phyloP scores from a whole-genome alignment of 352 stramenopile genomes.

The Peronospora farinosa region DNA sequence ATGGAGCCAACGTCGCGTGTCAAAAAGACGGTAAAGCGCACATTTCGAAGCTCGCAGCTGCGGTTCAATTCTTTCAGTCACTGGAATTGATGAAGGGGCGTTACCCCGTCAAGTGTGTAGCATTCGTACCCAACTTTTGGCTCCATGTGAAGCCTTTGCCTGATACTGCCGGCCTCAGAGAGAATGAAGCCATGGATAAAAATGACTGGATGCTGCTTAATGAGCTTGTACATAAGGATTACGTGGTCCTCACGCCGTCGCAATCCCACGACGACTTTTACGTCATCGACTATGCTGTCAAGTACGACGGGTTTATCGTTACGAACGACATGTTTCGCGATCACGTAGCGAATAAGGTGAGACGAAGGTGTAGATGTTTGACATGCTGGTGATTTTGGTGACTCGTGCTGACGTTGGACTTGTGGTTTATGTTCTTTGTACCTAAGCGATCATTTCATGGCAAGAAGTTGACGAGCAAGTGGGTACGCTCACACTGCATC shows the following conservation, averaged over 20 bases:
- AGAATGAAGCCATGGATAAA: conserved; percentile 41
- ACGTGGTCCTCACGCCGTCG: conserved; percentile 71
- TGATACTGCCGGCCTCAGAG: conserved; percentile 14
- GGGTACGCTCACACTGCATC: conserved; percentile 69
- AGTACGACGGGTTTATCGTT: conserved; percentile 84
- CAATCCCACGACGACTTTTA: conserved; percentile 88
- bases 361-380: neutral
- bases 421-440: neutral
- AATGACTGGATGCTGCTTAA: conserved; percentile 46
- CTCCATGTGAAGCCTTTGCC: conserved; percentile 51
- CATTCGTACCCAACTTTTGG: conserved; percentile 80
- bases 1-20: conserved; percentile 70
- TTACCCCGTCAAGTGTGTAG: conserved; percentile 55
- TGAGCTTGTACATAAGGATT: conserved; percentile 52
- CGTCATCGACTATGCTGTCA: conserved; percentile 88
- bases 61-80: conserved; percentile 60
- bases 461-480: conserved; percentile 43
- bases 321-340: conserved; percentile 92
- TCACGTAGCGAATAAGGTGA: conserved; percentile 67
- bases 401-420: conserved; percentile 1
- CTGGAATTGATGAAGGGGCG: conserved; percentile 18
- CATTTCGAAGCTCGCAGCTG: conserved; percentile 55
- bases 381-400: too few relatives aligned
- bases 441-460: conserved; percentile 64
- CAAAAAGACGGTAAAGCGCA: conserved; percentile 47